Base-by-base conservation (phyloP, 164 flowering plant genomes). In the Chloranthus sessilifolius region DNA sequence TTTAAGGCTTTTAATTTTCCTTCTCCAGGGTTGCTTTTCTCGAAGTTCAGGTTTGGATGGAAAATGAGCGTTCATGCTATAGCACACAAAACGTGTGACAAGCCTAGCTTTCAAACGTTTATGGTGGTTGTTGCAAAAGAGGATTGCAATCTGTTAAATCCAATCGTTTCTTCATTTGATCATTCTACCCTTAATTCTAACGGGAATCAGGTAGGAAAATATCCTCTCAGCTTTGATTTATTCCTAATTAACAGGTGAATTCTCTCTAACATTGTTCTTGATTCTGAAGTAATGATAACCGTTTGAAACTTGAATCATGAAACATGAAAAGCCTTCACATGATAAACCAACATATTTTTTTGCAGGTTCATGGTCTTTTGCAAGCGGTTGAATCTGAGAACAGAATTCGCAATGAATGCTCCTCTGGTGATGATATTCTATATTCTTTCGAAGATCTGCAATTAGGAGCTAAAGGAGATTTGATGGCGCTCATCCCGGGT, bases 21-120 rank as follows among this genome's bases (percentile, higher is more conserved):
- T 36, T 40, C 60, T 61, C 42, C 80, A 90, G 97, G 69, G 40
- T 68, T 88, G 65, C 85, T 91, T 65, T 81, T 91, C 55, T 70
- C 86, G 0, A 81, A 78, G 66, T 78, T 88, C 51, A 80, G 98
- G 37, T 69, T 75, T 70, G 95, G 98, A 45, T 91, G 98, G 98
- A 78, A 70, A 69, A 68, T 69, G 55, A 67, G 61, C 63, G 42
- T 91, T 64, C 74, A 78, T 61, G 72, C 58, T 17, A 58, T 91
- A 40, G 73, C 88, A 51, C 71, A 63, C 31, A 75, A 69, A 60
- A 58, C 71, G 26, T 63, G 69, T 5, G 66, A 59, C 28, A 74
- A 69, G 47, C 66, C 79, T 40, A 59, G 65, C 56, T 73, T 88
- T 57, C 76, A 58, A 34, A 85, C 98, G 11, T 88, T 81, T 66